Conservation (phyloP, 1,284 basidiomycete genomes). For the Cryptococcus neoformans region DNA sequence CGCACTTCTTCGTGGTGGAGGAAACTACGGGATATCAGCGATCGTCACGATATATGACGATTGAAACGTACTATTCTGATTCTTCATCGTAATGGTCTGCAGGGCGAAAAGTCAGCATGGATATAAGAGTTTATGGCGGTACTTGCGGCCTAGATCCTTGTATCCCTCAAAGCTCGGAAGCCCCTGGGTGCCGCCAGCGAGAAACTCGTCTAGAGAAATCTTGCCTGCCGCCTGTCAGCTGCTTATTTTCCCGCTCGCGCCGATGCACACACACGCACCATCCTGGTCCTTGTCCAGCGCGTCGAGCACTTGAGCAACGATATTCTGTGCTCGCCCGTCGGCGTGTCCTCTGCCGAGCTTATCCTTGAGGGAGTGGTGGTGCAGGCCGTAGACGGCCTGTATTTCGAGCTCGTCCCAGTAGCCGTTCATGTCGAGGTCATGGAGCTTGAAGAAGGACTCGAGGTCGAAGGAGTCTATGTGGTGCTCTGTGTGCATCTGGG, state of each 20-base stretch:
- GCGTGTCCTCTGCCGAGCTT: constrained; percentile 77
- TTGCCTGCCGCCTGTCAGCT: constrained; percentile 48
- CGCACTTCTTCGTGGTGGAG: constrained; percentile 80
- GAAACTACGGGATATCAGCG: constrained; percentile 53
- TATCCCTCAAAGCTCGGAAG: constrained; percentile 90
- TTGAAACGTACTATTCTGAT: constrained; percentile 52
- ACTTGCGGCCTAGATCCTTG: constrained; percentile 80
- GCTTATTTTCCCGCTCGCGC: background rate
- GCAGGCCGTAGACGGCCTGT: constrained; percentile 89
- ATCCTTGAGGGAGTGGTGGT: constrained; percentile 88
- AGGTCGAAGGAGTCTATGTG: constrained; percentile 50
- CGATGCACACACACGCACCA: constrained; percentile 46
- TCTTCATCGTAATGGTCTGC: constrained; percentile 51
- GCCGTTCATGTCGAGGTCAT: constrained; percentile 81
- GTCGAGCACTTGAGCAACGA: constrained; percentile 72
- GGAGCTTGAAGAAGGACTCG: constrained; percentile 57
- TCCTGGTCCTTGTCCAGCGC: constrained; percentile 76
- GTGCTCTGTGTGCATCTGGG: constrained; percentile 48
- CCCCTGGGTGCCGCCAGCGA: constrained; percentile 65
- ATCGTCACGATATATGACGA: background rate
- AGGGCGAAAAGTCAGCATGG: background rate
- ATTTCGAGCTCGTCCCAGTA: constrained; percentile 76
- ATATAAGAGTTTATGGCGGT: background rate
- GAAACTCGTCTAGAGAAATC: constrained; percentile 76
- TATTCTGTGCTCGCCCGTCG: constrained; percentile 76